Evolutionary conservation across 805 yeast genomes (phyloP).

Genomic region (Ogataea dorogensis): DNA sequence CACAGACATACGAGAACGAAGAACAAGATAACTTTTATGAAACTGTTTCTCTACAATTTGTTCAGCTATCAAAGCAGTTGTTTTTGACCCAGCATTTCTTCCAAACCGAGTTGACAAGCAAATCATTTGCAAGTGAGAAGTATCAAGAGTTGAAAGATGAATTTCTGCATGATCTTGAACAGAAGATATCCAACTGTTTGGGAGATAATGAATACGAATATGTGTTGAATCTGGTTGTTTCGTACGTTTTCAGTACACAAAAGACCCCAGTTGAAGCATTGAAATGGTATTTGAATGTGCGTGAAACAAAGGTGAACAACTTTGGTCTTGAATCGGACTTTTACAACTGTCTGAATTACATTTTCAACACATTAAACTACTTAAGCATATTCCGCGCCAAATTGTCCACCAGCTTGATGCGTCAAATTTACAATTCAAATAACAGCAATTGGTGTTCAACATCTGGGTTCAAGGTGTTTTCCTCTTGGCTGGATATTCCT

Average conservation of each 20-base stretch:
- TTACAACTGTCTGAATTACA: conserved; percentile 27
- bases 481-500: conserved; percentile 28
- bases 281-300: conserved; percentile 23
- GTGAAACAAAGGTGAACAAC: conserved; percentile 18
- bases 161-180: conserved; percentile 21
- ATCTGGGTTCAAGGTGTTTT: conserved; percentile 29
- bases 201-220: conserved; percentile 33
- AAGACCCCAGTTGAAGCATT: conserved; percentile 24
- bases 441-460: conserved; percentile 30
- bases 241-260: conserved; percentile 25
- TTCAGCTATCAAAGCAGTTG: conserved; percentile 27
- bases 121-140: conserved; percentile 17
- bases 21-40: conserved; percentile 14
- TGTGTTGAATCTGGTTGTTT: conserved; percentile 23
- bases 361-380: conserved; percentile 32
- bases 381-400: conserved; percentile 25
- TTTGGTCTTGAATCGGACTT: conserved; percentile 20
- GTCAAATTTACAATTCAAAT: conserved; percentile 23
- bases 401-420: conserved; percentile 20
- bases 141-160: conserved; percentile 19
- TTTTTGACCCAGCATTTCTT: conserved; percentile 27
- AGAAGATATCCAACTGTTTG: conserved; percentile 19
- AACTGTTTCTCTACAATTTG: conserved; percentile 17
- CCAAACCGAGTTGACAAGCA: conserved; percentile 12
- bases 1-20: conserved; percentile 5